phyloP scores from a whole-genome alignment of 441 rosid species.

The Cnidoscolus chayamansa region DNA sequence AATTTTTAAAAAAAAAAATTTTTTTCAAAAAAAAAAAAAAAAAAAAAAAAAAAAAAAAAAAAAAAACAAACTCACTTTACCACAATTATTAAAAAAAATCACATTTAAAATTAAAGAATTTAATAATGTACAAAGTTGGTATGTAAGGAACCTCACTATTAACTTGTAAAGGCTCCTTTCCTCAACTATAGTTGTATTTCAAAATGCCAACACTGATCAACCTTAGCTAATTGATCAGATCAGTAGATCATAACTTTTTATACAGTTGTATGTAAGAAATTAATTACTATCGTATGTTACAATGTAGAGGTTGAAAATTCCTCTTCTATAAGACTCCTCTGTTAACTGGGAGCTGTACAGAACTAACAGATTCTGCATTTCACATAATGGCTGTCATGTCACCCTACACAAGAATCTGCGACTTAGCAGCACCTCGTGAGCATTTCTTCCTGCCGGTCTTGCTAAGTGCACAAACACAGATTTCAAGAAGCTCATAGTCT shows the following conservation, averaged over 20 bases:
- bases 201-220: background rate
- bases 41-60: background rate
- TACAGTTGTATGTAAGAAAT: conserved; percentile 2
- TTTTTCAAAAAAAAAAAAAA: background rate
- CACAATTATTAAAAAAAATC: background rate
- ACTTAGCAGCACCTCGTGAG: conserved; percentile 81
- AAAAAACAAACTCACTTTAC: too few relatives aligned
- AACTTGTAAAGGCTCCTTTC: background rate
- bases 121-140: background rate
- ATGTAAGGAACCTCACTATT: background rate
- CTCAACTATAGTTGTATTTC: background rate
- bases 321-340: background rate
- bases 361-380: conserved; percentile 10
- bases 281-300: conserved; percentile 15
- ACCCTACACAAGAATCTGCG: conserved; percentile 78
- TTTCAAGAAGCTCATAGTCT: conserved; percentile 86
- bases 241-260: background rate
- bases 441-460: conserved; percentile 78
- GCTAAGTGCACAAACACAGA: conserved; percentile 77
- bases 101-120: background rate
- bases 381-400: background rate
- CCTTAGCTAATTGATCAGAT: conserved; percentile 9
- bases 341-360: conserved; percentile 30
- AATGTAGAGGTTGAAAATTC: conserved; percentile 2
- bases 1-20: too few relatives aligned